Conservation (phyloP, 1,284 basidiomycete genomes). For the Chalciporus piperatoides region DNA sequence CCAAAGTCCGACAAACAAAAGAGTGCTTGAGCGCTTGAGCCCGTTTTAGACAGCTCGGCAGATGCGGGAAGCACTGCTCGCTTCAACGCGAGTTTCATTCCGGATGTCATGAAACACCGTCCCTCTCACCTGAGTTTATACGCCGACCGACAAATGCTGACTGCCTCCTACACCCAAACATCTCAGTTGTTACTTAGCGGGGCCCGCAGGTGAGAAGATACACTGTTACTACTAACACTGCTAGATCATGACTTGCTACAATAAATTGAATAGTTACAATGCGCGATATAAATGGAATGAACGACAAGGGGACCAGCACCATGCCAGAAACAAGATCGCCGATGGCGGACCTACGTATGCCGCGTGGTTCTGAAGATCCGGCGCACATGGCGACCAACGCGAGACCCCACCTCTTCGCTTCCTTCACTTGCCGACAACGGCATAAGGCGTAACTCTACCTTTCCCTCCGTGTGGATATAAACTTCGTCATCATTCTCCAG, state of each 20-base stretch:
- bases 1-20: constrained; percentile 29
- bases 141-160: too few species aligned
- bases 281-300: constrained; percentile 6
- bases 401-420: constrained; percentile 16
- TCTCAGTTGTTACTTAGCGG: constrained; percentile 16
- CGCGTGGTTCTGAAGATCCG: constrained; percentile 25
- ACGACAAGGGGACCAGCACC: constrained; percentile 20
- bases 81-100: constrained; percentile 11
- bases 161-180: not conserved
- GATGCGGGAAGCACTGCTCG: not conserved
- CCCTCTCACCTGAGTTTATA: too few species aligned
- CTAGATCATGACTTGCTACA: not conserved
- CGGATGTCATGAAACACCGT: constrained; percentile 9
- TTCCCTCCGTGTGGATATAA: constrained; percentile 28
- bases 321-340: not conserved
- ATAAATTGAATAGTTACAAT: not conserved
- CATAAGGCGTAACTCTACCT: constrained; percentile 20
- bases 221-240: too few species aligned
- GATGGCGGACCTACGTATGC: not conserved
- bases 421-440: constrained; percentile 7
- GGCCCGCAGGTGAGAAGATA: not conserved
- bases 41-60: not conserved
- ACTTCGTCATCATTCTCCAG: constrained; percentile 30
- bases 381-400: constrained; percentile 28
- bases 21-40: constrained; percentile 7